Conservation (phyloP, 2,329 filamentous ascomycete genomes). For the Volutella citrinella region DNA sequence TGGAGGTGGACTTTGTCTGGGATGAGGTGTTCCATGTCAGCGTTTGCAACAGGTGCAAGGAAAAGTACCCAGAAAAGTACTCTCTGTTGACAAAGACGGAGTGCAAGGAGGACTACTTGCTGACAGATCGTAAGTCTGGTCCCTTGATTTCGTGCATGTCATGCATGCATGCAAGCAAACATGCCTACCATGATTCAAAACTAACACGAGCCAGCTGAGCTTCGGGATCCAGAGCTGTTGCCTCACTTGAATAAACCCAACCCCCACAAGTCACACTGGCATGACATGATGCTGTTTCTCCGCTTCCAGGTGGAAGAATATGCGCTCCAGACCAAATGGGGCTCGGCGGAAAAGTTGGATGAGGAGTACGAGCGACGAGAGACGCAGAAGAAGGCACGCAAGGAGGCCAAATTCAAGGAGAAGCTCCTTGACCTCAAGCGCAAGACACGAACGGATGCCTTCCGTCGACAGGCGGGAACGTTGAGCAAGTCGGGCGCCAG, state of each 20-base stretch:
- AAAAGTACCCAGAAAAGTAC: slow-evolving; percentile 87
- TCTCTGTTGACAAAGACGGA: slow-evolving; percentile 95
- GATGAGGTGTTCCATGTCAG: slow-evolving; percentile 74
- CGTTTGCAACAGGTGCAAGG: slow-evolving; percentile 83
- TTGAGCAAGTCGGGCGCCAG: slow-evolving; percentile 51
- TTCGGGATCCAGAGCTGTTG: slow-evolving; percentile 82
- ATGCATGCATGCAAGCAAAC: no score
- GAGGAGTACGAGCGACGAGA: slow-evolving; percentile 82
- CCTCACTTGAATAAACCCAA: slow-evolving; percentile 89
- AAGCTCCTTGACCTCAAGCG: slow-evolving; percentile 91
- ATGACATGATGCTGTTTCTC: slow-evolving; percentile 98
- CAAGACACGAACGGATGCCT: slow-evolving; percentile 87
- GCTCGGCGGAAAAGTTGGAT: slow-evolving; percentile 78
- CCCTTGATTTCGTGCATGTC: no score
- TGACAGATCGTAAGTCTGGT: slow-evolving; percentile 87
- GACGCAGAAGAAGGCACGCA: slow-evolving; percentile 75
- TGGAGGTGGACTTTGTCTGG: slow-evolving; percentile 96
- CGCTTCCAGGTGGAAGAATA: slow-evolving; percentile 94
- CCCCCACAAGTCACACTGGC: slow-evolving; percentile 93
- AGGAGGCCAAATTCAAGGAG: slow-evolving; percentile 87
- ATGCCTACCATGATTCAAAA: slow-evolving; percentile 1
- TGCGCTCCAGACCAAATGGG: slow-evolving; percentile 88
- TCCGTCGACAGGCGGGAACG: slow-evolving; percentile 65
- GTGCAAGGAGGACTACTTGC: slow-evolving; percentile 88
- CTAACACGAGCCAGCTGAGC: slow-evolving; percentile 59